phyloP scores from a whole-genome alignment of 2,329 filamentous ascomycete species.

The Colletotrichum sojae region DNA sequence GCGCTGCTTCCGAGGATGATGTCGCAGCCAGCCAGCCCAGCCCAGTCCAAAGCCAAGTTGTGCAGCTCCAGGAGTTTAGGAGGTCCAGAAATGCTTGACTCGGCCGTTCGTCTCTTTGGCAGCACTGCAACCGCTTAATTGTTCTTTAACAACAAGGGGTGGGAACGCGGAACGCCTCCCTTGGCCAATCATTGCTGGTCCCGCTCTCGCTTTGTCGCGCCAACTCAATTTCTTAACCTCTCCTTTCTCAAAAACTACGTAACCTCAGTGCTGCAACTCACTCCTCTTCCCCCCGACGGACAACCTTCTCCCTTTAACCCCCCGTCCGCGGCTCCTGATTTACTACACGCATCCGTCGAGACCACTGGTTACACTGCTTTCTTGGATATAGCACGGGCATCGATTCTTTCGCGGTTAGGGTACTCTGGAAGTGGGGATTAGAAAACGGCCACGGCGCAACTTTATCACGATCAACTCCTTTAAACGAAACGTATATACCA shows the following conservation, averaged over 20 bases:
- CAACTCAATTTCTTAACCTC: constrained; percentile 32
- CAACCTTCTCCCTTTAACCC: neutral
- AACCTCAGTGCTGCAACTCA: constrained; percentile 3
- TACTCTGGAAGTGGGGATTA: constrained; percentile 24
- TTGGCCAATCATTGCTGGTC: constrained; percentile 13
- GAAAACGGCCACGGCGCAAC: constrained; percentile 35
- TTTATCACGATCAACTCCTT: constrained; percentile 34
- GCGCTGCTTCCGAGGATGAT: constrained; percentile 1
- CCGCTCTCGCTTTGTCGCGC: constrained; percentile 3
- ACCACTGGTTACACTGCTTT: neutral
- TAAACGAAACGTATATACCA: constrained; percentile 36
- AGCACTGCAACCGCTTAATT: constrained; percentile 19
- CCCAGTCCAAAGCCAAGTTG: constrained; percentile 15
- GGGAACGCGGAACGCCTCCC: neutral
- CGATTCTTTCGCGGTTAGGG: constrained; percentile 10
- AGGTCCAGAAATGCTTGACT: constrained; percentile 18
- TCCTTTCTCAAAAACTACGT: constrained; percentile 19
- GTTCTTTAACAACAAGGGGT: neutral
- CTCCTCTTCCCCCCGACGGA: too few species aligned
- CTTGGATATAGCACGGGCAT: neutral
- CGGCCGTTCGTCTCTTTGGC: constrained; percentile 24
- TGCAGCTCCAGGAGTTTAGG: neutral
- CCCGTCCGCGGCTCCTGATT: constrained; percentile 21
- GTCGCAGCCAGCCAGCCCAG: constrained; percentile 3
- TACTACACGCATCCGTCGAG: constrained; percentile 3